These are phyloP conservation scores for Cylindrodendrum hubeiense DNA, from an alignment of 2,329 filamentous ascomycete species.

Conservation along the genomic window DNA sequence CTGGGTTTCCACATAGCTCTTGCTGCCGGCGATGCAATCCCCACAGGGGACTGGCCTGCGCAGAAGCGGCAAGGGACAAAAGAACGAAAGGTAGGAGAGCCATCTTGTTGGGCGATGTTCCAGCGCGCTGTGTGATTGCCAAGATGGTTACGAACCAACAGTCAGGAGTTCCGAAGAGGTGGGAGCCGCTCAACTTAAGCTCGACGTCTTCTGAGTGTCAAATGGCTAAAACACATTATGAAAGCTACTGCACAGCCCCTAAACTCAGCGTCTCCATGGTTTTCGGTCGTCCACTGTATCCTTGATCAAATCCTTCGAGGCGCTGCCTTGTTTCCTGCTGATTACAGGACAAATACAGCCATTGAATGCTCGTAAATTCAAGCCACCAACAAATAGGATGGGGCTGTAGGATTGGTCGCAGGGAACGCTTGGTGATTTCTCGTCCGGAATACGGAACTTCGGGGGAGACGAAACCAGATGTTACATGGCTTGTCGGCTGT, in stretches of 20 bases:
- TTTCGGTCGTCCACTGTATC: too few species aligned
- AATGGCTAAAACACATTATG: background rate
- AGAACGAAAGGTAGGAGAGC: conserved; percentile 13
- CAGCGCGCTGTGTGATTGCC: background rate
- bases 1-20: conserved; percentile 18
- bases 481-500: background rate
- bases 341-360: background rate
- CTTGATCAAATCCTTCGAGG: background rate
- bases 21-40: conserved; percentile 6
- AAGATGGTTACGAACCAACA: background rate
- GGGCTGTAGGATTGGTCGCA: background rate
- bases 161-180: background rate
- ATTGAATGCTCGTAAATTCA: background rate
- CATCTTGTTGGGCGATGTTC: conserved; percentile 14
- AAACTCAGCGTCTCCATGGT: background rate
- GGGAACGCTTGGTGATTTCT: background rate
- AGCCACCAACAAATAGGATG: background rate
- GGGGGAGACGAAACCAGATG: background rate
- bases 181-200: background rate
- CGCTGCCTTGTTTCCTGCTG: background rate
- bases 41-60: conserved; percentile 17
- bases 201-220: too few species aligned
- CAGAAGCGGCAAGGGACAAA: conserved; percentile 11
- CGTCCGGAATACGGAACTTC: background rate
- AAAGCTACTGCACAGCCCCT: background rate